Evolutionary conservation across 768 basidiomycete genomes (phyloP).

Genomic region (Russula brevipes): DNA sequence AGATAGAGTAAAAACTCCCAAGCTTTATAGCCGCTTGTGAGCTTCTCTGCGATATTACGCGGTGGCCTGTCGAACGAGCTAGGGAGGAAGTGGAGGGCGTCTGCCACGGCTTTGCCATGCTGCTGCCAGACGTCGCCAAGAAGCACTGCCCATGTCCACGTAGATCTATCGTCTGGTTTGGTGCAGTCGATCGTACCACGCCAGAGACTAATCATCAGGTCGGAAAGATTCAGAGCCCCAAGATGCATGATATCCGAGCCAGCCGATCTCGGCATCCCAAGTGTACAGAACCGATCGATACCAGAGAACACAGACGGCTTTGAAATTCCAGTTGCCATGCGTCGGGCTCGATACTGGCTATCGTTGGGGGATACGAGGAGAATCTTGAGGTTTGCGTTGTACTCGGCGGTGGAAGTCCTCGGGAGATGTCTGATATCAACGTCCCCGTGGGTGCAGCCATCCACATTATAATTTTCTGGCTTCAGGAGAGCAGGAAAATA

Average conservation of each 20-base stretch:
- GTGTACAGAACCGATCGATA: neutral
- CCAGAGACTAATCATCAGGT: neutral
- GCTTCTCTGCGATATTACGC: conserved; percentile 38
- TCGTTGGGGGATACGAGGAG: neutral
- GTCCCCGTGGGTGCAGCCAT: neutral
- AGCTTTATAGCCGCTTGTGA: conserved; percentile 34
- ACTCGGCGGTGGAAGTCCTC: neutral
- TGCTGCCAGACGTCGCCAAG: neutral
- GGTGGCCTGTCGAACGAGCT: conserved; percentile 23
- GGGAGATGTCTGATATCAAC: neutral
- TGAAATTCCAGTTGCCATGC: neutral
- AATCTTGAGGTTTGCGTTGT: neutral
- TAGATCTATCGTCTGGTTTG: neutral
- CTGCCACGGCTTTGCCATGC: neutral
- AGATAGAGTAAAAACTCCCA: conserved; percentile 29
- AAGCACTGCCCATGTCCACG: neutral
- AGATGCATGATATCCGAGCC: neutral
- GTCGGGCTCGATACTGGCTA: neutral
- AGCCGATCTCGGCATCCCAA: neutral
- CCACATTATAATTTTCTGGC: neutral
- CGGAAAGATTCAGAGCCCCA: neutral
- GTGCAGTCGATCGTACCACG: neutral
- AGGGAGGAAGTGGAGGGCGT: neutral
- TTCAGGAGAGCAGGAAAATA: neutral
- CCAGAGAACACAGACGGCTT: neutral